Evolutionary conservation across 2,329 filamentous ascomycete species (phyloP).

Genomic region (Xylaria arbuscula): DNA sequence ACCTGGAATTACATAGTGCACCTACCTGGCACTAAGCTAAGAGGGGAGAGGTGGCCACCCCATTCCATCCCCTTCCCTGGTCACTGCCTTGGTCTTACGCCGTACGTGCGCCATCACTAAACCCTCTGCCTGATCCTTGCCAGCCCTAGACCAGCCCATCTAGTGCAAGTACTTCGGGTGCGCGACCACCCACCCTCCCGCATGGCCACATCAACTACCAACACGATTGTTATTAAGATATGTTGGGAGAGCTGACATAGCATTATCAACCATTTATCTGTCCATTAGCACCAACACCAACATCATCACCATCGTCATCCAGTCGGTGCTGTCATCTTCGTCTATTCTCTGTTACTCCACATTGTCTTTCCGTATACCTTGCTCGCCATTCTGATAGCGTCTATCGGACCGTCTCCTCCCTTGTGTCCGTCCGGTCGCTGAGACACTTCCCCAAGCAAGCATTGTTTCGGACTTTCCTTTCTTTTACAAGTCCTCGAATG

Average conservation of each 20-base stretch:
- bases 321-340: not conserved
- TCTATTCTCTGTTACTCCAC: not conserved
- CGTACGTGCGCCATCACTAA: constrained; percentile 32
- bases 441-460: constrained; percentile 3
- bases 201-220: constrained; percentile 16
- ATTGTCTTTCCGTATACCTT: not conserved
- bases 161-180: constrained; percentile 11
- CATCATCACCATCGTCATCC: not conserved
- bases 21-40: not conserved
- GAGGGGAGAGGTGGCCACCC: not conserved
- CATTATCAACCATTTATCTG: not conserved
- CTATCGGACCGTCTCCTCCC: constrained; percentile 17
- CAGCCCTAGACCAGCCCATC: constrained; percentile 2
- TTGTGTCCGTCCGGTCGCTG: constrained; percentile 2
- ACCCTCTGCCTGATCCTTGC: constrained; percentile 17
- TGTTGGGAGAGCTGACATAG: not conserved
- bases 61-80: constrained; percentile 6
- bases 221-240: not conserved
- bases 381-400: not conserved
- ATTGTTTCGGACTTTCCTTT: constrained; percentile 6
- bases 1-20: not conserved
- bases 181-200: constrained; percentile 12
- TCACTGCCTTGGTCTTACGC: no score
- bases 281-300: not conserved
- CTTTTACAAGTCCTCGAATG: not conserved